Evolutionary conservation across 345 rosid genomes (phyloP), one percentile per base, ranked within the genome.

Genomic region (Eucalyptus erythrocorys): DNA sequence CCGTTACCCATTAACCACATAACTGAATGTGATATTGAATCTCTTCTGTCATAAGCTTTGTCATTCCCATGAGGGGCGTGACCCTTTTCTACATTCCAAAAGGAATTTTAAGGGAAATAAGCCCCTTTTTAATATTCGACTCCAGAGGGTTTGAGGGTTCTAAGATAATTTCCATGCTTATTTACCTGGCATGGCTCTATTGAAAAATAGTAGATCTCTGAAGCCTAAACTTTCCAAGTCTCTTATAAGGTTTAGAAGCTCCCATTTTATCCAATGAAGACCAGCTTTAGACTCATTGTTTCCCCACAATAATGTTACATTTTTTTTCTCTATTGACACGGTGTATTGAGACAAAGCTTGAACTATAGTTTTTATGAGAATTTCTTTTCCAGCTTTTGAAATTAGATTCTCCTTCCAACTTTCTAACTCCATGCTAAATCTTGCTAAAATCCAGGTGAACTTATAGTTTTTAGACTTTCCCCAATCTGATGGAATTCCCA

Each of bases 1-100:
- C 0, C 0, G 0, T 22, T 24, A 22, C 61, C 30, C 12, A 55
- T 2, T 55, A 10, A 55, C 0, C 61, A 55, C 13, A 55, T 55
- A 22, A 55, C 0, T 24, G 6, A 55, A 55, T 24, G 61, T 55
- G 61, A 24, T 7, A 51, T 19, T 51, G 24, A 55, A 55, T 55
- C 13, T 55, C 27, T 55, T 55, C 3, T 4, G 0, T 51, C 24
- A 51, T 51, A 51, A 19, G 24, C 24, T 51, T 51, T 51, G 24
- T 7, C 24, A 22, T 22, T 19, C 61, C 61, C 61, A 24, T 55
- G 6, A 55, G 61, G 61, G 61, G 27, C 30, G 5, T 55, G 61
- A 24, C 30, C 1, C 30, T 55, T 55, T 55, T 55, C 6, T 55
- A 24, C 0, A 4, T 55, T 55, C 27, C 27, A 55, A 22, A 55